Conservation (phyloP, 345 rosid genomes). For the Crucihimalaya himalaica region DNA sequence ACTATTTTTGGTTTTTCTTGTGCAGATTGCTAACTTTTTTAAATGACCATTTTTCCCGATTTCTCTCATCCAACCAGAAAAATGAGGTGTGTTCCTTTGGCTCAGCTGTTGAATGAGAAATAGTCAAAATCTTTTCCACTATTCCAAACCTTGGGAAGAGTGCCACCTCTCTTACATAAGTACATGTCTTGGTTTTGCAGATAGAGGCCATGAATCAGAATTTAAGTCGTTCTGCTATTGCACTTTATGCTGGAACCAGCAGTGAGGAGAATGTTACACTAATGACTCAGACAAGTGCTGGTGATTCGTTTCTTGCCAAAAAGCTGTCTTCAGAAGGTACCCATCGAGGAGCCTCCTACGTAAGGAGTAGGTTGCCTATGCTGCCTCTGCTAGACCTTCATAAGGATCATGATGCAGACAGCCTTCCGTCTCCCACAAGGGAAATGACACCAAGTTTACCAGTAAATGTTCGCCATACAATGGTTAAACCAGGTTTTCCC, state of each 20-base stretch:
- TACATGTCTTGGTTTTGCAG: constrained; percentile 49
- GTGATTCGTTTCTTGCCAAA: constrained; percentile 36
- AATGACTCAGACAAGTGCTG: constrained; percentile 40
- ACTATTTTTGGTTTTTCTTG: not conserved
- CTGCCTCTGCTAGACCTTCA: constrained; percentile 93
- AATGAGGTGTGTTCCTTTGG: constrained; percentile 59
- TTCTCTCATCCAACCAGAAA: constrained; percentile 55
- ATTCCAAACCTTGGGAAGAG: not conserved
- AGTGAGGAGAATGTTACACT: constrained; percentile 43
- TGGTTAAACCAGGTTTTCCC: constrained; percentile 41
- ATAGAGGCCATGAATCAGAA: constrained; percentile 53
- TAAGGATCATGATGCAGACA: constrained; percentile 90
- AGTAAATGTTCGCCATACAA: constrained; percentile 46
- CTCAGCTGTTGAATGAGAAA: not conserved
- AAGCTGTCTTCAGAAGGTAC: constrained; percentile 43
- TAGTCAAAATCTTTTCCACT: constrained; percentile 3
- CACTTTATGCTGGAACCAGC: constrained; percentile 30
- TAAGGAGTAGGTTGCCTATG: constrained; percentile 71
- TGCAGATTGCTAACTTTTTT: constrained; percentile 66
- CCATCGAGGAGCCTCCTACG: constrained; percentile 44
- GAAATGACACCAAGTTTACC: constrained; percentile 62
- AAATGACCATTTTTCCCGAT: constrained; percentile 49
- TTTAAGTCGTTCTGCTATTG: constrained; percentile 36
- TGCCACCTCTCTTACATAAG: constrained; percentile 28
- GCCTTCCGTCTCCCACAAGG: constrained; percentile 95